Evolutionary conservation across 345 rosid genomes (phyloP).

Genomic region (Turnera subulata): DNA sequence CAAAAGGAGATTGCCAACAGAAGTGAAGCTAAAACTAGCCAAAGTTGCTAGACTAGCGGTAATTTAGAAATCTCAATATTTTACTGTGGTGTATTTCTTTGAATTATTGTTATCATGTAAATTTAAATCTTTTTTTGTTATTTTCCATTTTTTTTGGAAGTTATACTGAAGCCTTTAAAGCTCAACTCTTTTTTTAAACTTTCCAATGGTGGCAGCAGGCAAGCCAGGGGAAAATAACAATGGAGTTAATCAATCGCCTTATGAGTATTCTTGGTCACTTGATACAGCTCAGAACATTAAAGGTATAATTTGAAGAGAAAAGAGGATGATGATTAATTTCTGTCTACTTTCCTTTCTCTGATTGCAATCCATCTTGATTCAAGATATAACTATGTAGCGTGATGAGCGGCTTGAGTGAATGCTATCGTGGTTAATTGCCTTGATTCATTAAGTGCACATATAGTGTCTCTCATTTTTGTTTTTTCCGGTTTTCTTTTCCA

Average conservation of each 20-base stretch:
- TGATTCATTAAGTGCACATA: no score
- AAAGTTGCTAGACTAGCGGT: constrained; percentile 83
- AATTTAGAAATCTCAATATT: constrained; percentile 6
- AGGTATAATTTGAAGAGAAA: constrained; percentile 42
- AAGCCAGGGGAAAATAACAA: constrained; percentile 71
- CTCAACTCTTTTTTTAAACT: background rate
- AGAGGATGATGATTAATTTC: background rate
- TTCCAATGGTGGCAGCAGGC: constrained; percentile 47
- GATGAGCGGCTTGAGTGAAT: background rate
- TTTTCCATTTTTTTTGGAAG: background rate
- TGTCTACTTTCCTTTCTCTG: background rate
- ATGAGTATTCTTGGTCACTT: constrained; percentile 87
- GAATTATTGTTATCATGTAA: background rate
- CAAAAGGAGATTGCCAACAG: constrained; percentile 73
- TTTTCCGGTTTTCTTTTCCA: no score
- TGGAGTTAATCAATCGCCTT: constrained; percentile 76
- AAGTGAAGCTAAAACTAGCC: constrained; percentile 62
- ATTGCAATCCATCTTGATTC: constrained; percentile 4
- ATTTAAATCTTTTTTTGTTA: background rate
- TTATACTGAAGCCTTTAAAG: constrained; percentile 7
- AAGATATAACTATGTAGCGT: background rate
- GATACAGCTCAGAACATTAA: constrained; percentile 88
- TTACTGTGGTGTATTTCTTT: background rate
- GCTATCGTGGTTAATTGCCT: constrained; percentile 4
- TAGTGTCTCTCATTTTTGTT: no score